Base-by-base conservation (phyloP, 2,329 filamentous ascomycete species). In the Zasmidium cellare region DNA sequence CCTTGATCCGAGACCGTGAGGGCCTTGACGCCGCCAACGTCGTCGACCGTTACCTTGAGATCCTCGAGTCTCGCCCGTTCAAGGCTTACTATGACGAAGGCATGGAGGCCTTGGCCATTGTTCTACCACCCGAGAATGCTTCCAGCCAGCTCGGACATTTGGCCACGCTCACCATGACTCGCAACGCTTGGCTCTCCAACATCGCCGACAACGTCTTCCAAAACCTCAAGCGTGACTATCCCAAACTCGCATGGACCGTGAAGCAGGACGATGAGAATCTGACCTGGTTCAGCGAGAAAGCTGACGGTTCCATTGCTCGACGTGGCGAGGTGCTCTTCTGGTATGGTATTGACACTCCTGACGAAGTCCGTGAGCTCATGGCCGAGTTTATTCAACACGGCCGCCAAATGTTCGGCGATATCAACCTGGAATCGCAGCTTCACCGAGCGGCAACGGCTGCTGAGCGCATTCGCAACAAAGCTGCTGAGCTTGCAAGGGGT, bases 281-380 rank as follows among this genome's bases (percentile, higher is more conserved):
- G 68, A 92, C 91, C 11, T 97, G 93, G 94, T 97, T 97, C 81
- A 96, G 96, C 67, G 92, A 96, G 76, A 96, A 96, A 82, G 89
- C 93, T 9, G 92, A 97, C 67, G 93, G 94, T 56, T 96, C 91
- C 75, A 84, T 97, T 68, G 91, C 89, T 62, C 86, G 87, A 56
- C 65, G 68, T 19, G 91, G 91, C 58, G 91, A 92, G 71, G 91
- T 97, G 41, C 87, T 97, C 71, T 97, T 97, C 82, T 97, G 93
- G 90, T 96, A 96, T 74, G 92, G 92, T 53, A 86, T 94, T 58
- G 89, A 94, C 65, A 87, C 87, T 55, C 86, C 88, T 28, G 87
- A 91, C 52, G 90, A 96, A 73, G 88, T 97, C 20, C 87, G 88
- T 67, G 84, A 90, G 64, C 82, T 96, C 65, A 92, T 96, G 78